Evolutionary conservation across 2,329 filamentous ascomycete genomes (phyloP).

Genomic region (Thielaviopsis musarum): DNA sequence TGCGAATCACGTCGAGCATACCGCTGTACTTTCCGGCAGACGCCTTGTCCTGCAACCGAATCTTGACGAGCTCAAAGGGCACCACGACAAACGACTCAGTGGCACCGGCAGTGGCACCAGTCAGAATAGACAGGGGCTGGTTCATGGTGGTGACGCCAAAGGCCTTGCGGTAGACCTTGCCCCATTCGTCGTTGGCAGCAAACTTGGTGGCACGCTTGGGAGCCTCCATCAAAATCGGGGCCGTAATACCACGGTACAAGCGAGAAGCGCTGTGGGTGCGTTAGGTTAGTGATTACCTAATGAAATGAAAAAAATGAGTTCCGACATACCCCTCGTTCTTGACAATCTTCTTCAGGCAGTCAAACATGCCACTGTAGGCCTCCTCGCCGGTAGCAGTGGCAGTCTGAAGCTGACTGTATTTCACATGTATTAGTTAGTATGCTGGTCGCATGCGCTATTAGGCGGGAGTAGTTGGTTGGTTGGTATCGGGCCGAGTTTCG

Average conservation of each 20-base stretch:
- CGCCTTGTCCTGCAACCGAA: slow-evolving; percentile 88
- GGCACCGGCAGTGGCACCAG: slow-evolving; percentile 83
- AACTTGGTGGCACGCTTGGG: slow-evolving; percentile 93
- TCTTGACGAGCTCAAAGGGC: slow-evolving; percentile 97
- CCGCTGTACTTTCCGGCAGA: slow-evolving; percentile 77
- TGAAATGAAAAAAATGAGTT: neutral
- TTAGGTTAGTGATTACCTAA: neutral
- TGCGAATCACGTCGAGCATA: slow-evolving; percentile 61
- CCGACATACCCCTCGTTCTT: slow-evolving; percentile 72
- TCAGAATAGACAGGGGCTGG: slow-evolving; percentile 80
- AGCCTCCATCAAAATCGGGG: slow-evolving; percentile 95
- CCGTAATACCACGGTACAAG: slow-evolving; percentile 87
- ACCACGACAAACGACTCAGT: slow-evolving; percentile 96
- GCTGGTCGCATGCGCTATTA: neutral
- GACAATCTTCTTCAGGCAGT: slow-evolving; percentile 96
- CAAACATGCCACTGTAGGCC: slow-evolving; percentile 88
- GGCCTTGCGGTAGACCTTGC: slow-evolving; percentile 73
- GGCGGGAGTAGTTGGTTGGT: neutral
- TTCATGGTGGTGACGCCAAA: slow-evolving; percentile 81
- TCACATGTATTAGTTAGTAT: slow-evolving; percentile 1
- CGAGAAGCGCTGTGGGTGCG: slow-evolving; percentile 50
- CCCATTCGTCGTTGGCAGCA: slow-evolving; percentile 97
- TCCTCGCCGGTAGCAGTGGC: slow-evolving; percentile 58
- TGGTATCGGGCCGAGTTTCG: neutral
- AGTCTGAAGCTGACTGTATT: slow-evolving; percentile 65